Evolutionary conservation across 441 rosid species (phyloP).

Genomic region (Pelargonium fulgidum): DNA sequence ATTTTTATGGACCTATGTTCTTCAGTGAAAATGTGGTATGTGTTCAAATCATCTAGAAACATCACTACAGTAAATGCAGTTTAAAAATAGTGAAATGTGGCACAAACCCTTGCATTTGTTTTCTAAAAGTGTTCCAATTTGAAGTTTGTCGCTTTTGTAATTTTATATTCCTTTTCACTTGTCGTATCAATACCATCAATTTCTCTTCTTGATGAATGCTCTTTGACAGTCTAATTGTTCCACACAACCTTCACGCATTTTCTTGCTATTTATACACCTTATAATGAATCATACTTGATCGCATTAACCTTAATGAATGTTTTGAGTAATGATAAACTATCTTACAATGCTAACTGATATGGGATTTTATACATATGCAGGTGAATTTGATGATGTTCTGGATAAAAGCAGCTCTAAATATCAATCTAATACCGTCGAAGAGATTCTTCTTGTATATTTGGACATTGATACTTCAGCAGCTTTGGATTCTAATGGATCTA

Average conservation of each 20-base stretch:
- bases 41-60: background rate
- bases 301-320: background rate
- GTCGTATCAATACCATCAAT: background rate
- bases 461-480: constrained; percentile 24
- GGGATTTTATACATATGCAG: constrained; percentile 36
- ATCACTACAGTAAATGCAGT: background rate
- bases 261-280: background rate
- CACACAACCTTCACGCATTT: background rate
- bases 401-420: constrained; percentile 40
- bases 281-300: background rate
- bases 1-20: background rate
- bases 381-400: constrained; percentile 87
- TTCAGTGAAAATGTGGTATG: background rate
- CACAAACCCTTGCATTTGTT: background rate
- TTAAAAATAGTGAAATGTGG: background rate
- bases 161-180: background rate
- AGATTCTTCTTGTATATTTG: constrained; percentile 49
- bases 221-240: background rate
- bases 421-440: constrained; percentile 37
- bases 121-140: background rate
- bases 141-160: background rate
- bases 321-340: background rate
- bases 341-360: background rate
- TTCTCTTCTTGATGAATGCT: background rate
- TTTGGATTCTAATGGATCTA: constrained; percentile 53